phyloP scores from a whole-genome alignment of 164 flowering plant species.

The Brasenia schreberi region DNA sequence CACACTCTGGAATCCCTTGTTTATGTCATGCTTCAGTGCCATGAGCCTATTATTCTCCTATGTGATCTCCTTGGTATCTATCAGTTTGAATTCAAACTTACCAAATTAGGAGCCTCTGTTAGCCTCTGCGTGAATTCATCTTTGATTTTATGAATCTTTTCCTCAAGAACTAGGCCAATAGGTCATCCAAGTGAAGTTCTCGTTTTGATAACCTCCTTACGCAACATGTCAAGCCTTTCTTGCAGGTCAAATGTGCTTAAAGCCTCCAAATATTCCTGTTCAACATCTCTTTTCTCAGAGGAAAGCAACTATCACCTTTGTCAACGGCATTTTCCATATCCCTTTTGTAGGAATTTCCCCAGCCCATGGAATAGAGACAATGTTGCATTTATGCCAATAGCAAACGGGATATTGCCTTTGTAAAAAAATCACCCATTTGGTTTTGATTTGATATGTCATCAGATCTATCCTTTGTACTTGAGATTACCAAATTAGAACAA shows the following conservation, averaged over 20 bases:
- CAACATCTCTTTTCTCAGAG: too few species aligned
- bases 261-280: constrained; percentile 16
- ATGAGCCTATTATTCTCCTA: constrained; percentile 4
- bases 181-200: constrained; percentile 4
- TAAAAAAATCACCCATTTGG: too few species aligned
- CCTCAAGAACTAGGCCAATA: too few species aligned
- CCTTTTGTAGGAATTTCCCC: constrained; percentile 13
- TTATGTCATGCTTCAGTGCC: constrained; percentile 14
- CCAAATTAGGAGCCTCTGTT: constrained; percentile 1
- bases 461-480: too few species aligned
- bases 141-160: constrained; percentile 17
- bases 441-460: too few species aligned
- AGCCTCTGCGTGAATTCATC: constrained; percentile 13
- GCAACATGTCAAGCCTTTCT: too few species aligned
- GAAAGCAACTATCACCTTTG: too few species aligned
- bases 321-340: constrained; percentile 3
- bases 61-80: constrained; percentile 12
- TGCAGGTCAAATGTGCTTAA: constrained; percentile 15
- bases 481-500: too few species aligned
- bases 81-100: constrained; percentile 1
- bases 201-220: too few species aligned
- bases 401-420: too few species aligned
- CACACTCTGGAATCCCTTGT: constrained; percentile 15
- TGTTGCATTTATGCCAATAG: too few species aligned
- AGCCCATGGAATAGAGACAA: too few species aligned